Conservation (phyloP, 495 filamentous ascomycete species). For the Aspergillus saccharolyticus region DNA sequence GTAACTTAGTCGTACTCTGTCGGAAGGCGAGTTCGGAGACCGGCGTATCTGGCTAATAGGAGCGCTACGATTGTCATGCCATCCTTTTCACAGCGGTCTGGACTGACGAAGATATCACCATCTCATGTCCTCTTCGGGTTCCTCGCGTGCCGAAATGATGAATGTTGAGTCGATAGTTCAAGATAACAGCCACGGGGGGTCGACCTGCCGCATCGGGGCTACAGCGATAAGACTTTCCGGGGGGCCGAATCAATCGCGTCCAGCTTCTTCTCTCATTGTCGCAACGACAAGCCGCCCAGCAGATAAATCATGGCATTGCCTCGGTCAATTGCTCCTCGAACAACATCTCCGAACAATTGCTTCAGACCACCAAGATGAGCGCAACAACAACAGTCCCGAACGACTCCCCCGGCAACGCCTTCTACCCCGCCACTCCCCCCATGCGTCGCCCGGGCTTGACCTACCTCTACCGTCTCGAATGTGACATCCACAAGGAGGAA, state of each 20-base stretch:
- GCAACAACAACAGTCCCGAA: too few species aligned
- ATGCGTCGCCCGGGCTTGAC: conserved; percentile 27
- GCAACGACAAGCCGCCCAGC: not conserved
- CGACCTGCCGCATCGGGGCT: not conserved
- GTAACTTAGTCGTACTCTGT: too few species aligned
- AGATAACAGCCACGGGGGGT: not conserved
- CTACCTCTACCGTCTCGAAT: conserved; percentile 27
- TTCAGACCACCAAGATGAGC: too few species aligned
- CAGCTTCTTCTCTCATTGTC: not conserved
- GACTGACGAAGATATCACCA: too few species aligned
- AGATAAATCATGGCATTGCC: not conserved
- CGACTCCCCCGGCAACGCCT: conserved; percentile 22
- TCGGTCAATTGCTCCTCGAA: too few species aligned
- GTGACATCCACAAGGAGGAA: conserved; percentile 22
- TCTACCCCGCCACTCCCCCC: conserved; percentile 23
- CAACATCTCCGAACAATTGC: too few species aligned
- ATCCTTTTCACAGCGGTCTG: too few species aligned
- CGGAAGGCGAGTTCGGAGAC: too few species aligned
- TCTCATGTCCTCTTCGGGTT: not conserved
- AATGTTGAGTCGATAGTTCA: not conserved
- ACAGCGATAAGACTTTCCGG: not conserved
- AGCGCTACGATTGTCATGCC: not conserved
- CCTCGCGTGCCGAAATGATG: not conserved
- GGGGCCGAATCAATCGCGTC: not conserved
- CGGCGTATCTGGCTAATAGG: too few species aligned